Base-by-base conservation (phyloP, 2,329 filamentous ascomycete species). In the Graphium sp. region DNA sequence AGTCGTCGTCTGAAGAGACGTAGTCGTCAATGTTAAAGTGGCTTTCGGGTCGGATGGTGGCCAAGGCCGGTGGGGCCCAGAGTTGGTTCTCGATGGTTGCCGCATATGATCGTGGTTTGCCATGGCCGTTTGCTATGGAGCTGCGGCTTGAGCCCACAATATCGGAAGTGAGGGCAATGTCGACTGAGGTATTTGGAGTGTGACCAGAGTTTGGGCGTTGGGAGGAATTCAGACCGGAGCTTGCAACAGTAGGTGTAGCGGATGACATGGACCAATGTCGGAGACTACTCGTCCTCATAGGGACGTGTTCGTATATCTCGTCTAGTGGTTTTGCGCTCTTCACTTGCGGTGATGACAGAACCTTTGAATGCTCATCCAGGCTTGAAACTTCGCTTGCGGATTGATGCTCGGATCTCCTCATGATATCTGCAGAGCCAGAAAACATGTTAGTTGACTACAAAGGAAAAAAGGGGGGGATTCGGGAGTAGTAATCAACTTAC, bases 111-210 rank as follows among this genome's bases (percentile, higher is more conserved):
- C 17, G 20, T 4, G 25, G 12, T 16, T n/a, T 7, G 6, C 25
- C 25, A 5, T 16, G n/a, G 12, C 26, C 33, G 27, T 17, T 27
- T 28, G 11, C 34, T 29, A 20, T 22, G 10, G 39, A 37, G 18
- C 28, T 33, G 24, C 29, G 24, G 19, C 36, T 40, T 2, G 39
- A 37, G 1, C n/a, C n/a, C n/a, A n/a, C n/a, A n/a, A n/a, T n/a
- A n/a, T n/a, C n/a, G n/a, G 36, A 38, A 13, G 36, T 31, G 7
- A 35, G 40, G 5, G 38, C 36, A 9, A 55, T 36, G 35, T 62
- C 56, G 22, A 62, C 41, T 0, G 58, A 61, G 0, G 58, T 62
- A 17, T 50, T 53, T 7, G 53, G 48, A 0, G 59, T 62, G 31
- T 59, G 54, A 15, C 46, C 49, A 3, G 58, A 61, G 17, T 47